Percentiles rank a stretch among this genome's conserved stretches.
Evolutionary conservation across 352 stramenopile genomes (phyloP).

Genomic region (Phytophthora brassicae): DNA sequence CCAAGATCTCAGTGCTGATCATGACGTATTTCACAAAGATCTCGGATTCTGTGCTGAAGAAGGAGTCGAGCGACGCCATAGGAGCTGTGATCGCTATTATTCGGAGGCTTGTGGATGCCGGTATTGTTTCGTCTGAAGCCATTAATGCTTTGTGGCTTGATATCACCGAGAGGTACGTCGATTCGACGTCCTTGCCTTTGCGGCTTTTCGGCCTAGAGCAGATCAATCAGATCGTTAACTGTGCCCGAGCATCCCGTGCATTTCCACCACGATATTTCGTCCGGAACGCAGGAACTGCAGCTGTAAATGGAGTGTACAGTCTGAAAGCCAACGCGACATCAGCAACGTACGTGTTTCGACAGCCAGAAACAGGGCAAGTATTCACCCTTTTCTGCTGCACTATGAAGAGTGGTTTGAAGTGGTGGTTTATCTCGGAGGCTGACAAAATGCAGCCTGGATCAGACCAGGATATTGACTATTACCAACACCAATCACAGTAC

Average conservation of each 20-base stretch:
- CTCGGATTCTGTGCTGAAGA: conserved; percentile 79
- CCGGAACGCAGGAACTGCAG: conserved; percentile 85
- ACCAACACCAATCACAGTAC: conserved; percentile 95
- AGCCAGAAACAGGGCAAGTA: conserved; percentile 67
- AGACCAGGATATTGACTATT: conserved; percentile 99
- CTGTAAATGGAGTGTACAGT: conserved; percentile 93
- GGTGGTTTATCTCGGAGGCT: conserved; percentile 99
- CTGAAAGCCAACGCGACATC: conserved; percentile 72
- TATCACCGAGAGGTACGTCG: conserved; percentile 84
- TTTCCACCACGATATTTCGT: conserved; percentile 90
- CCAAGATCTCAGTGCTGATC: conserved; percentile 69
- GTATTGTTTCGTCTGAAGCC: conserved; percentile 42
- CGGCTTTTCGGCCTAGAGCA: conserved; percentile 95
- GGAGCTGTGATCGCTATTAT: conserved; percentile 81
- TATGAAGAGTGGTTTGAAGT: conserved; percentile 98
- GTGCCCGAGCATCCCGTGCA: conserved; percentile 72
- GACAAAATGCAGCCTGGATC: conserved; percentile 97
- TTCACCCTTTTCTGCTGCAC: conserved; percentile 97
- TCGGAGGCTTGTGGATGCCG: conserved; percentile 74
- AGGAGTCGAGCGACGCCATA: conserved; percentile 82
- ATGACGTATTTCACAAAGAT: conserved; percentile 86
- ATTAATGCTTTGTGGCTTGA: conserved; percentile 85
- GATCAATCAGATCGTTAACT: conserved; percentile 92
- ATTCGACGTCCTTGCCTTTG: conserved; percentile 91
- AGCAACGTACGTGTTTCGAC: conserved; percentile 76